phyloP scores from a whole-genome alignment of 2,329 filamentous ascomycete genomes.

The Escovopsis weberi region DNA sequence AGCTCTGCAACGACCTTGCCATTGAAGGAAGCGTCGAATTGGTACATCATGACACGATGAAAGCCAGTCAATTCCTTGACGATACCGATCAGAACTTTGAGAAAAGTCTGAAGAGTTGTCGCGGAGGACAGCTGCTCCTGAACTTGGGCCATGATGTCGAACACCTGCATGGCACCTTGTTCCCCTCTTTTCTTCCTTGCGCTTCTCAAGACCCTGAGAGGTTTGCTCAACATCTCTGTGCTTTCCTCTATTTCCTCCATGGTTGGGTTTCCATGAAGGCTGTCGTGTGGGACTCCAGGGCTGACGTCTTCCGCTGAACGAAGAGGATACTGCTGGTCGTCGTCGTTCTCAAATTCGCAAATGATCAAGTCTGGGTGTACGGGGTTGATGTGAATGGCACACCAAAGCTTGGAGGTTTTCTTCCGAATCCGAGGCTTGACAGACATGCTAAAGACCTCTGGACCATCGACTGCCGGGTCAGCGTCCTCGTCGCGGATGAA shows the following conservation, averaged over 20 bases:
- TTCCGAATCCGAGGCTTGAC: slow-evolving; percentile 42
- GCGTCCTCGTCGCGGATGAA: slow-evolving; percentile 74
- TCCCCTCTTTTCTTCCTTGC: slow-evolving; percentile 64
- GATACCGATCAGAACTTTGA: slow-evolving; percentile 72
- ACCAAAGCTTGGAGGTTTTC: slow-evolving; percentile 62
- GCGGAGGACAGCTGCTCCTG: slow-evolving; percentile 73
- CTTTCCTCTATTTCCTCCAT: slow-evolving; percentile 61
- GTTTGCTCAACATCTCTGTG: slow-evolving; percentile 60
- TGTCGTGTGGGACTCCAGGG: slow-evolving; percentile 56
- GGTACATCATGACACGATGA: slow-evolving; percentile 85
- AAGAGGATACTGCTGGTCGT: slow-evolving; percentile 55
- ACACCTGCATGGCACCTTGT: slow-evolving; percentile 75
- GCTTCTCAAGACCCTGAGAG: slow-evolving; percentile 60
- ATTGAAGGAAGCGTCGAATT: slow-evolving; percentile 73
- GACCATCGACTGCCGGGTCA: slow-evolving; percentile 60
- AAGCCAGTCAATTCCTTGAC: slow-evolving; percentile 85
- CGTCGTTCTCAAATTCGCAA: slow-evolving; percentile 79
- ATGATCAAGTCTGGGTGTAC: slow-evolving; percentile 57
- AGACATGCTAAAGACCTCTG: slow-evolving; percentile 72
- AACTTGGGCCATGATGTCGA: slow-evolving; percentile 83
- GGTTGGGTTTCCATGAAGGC: slow-evolving; percentile 57
- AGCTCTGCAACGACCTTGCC: slow-evolving; percentile 79
- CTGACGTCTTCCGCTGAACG: slow-evolving; percentile 45
- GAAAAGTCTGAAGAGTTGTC: slow-evolving; percentile 52
- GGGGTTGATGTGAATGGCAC: slow-evolving; percentile 65